These are phyloP conservation scores for Termitomyces sp. DNA, from an alignment of 768 basidiomycete species.

Conservation along the genomic window DNA sequence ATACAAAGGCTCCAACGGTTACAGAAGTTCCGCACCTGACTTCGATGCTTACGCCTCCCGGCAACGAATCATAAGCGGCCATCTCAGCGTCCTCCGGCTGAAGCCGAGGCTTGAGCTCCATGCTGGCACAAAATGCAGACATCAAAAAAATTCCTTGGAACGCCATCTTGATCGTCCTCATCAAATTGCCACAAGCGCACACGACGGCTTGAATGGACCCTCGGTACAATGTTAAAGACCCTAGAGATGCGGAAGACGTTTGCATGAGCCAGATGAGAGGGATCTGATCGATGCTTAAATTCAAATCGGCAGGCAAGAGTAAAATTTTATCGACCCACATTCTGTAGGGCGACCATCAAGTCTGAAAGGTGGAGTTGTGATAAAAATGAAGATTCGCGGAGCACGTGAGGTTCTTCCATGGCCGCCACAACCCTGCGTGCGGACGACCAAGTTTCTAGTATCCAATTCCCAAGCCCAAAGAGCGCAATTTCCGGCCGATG, in stretches of 20 bases:
- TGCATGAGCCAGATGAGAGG: constrained; percentile 71
- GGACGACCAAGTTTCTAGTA: constrained; percentile 69
- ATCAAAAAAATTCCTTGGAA: constrained; percentile 84
- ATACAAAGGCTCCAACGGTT: neutral
- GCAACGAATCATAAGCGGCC: constrained; percentile 38
- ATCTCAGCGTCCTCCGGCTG: constrained; percentile 53
- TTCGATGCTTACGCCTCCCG: constrained; percentile 64
- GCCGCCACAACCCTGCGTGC: constrained; percentile 56
- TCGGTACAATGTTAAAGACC: constrained; percentile 78
- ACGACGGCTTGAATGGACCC: constrained; percentile 70
- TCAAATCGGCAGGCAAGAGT: constrained; percentile 12
- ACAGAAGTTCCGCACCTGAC: constrained; percentile 43
- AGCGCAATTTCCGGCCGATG: constrained; percentile 79
- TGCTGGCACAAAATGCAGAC: constrained; percentile 80
- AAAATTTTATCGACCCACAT: constrained; percentile 42
- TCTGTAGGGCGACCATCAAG: constrained; percentile 59
- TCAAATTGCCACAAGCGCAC: constrained; percentile 54
- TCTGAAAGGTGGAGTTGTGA: constrained; percentile 60
- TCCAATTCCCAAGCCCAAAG: constrained; percentile 84
- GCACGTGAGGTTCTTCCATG: constrained; percentile 41
- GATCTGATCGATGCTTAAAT: constrained; percentile 39
- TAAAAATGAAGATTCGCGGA: constrained; percentile 40
- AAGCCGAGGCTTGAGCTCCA: constrained; percentile 61
- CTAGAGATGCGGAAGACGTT: constrained; percentile 67
- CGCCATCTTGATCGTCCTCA: constrained; percentile 64